phyloP scores from a whole-genome alignment of 2,329 filamentous ascomycete genomes.

The Tricladium varicosporioides region DNA sequence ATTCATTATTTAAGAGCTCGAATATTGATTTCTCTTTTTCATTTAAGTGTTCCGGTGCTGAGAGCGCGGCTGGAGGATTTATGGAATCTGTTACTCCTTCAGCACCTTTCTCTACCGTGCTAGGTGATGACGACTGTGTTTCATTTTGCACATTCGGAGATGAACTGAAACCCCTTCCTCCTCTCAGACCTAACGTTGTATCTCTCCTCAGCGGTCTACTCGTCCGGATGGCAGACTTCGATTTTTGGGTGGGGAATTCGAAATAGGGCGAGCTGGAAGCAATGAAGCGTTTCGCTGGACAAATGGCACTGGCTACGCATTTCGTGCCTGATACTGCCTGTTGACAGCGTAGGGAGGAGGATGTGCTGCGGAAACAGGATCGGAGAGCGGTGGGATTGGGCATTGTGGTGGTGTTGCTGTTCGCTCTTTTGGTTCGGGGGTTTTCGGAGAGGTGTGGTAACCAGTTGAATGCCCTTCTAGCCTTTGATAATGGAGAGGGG shows the following conservation, averaged over 20 bases:
- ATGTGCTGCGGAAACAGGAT: conserved; percentile 4
- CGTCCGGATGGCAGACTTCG: neutral
- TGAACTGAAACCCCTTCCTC: conserved; percentile 9
- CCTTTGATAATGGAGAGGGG: too few species aligned
- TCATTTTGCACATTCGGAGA: too few species aligned
- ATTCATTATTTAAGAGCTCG: conserved; percentile 38
- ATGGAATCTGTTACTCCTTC: conserved; percentile 10
- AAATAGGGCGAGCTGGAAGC: neutral
- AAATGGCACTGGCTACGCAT: conserved; percentile 4
- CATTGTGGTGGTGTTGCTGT: neutral
- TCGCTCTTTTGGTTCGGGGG: too few species aligned
- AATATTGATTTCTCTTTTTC: conserved; percentile 59
- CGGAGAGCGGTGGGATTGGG: neutral
- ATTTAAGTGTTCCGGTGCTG: conserved; percentile 51
- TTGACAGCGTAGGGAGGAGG: conserved; percentile 1
- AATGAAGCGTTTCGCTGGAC: neutral
- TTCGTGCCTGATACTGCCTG: neutral
- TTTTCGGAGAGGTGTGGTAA: too few species aligned
- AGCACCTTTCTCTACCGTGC: conserved; percentile 13
- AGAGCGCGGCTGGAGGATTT: conserved; percentile 8
- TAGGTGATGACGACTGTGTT: conserved; percentile 10
- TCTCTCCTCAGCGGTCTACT: neutral
- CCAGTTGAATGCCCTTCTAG: too few species aligned
- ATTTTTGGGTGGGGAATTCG: neutral
- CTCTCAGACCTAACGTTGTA: neutral